Conservation (phyloP, 768 basidiomycete species). For the Mycena sanguinolenta region DNA sequence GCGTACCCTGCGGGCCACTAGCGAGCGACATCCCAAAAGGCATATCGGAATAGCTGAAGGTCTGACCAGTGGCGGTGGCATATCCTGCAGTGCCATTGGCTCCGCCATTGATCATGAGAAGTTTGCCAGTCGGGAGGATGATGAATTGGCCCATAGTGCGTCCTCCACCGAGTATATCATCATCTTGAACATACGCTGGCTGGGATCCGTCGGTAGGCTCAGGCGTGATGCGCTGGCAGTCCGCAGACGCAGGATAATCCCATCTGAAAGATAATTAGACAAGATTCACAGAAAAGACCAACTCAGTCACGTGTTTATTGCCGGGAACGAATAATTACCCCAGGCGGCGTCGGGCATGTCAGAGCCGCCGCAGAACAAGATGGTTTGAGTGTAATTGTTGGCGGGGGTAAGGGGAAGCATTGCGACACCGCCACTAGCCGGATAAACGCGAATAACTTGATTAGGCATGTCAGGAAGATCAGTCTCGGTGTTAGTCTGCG, state of each 20-base stretch:
- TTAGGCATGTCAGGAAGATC: slow-evolving; percentile 80
- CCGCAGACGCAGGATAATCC: slow-evolving; percentile 74
- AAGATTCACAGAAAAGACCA: slow-evolving; percentile 37
- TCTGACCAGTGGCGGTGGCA: slow-evolving; percentile 57
- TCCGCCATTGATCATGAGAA: slow-evolving; percentile 76
- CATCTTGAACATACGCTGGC: slow-evolving; percentile 76
- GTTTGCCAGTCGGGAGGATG: slow-evolving; percentile 79
- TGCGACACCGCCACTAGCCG: slow-evolving; percentile 72
- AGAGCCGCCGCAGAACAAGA: slow-evolving; percentile 84
- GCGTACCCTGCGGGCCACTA: slow-evolving; percentile 73
- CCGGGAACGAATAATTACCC: slow-evolving; percentile 73
- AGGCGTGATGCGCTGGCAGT: slow-evolving; percentile 89
- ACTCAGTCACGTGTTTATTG: too few species aligned
- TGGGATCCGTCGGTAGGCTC: slow-evolving; percentile 79
- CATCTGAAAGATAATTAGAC: slow-evolving; percentile 79
- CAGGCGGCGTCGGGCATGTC: slow-evolving; percentile 78
- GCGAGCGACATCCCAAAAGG: slow-evolving; percentile 74
- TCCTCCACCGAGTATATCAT: slow-evolving; percentile 78
- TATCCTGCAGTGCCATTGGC: slow-evolving; percentile 85
- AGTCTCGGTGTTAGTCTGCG: slow-evolving; percentile 67
- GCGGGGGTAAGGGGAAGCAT: slow-evolving; percentile 93
- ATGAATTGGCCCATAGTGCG: slow-evolving; percentile 96
- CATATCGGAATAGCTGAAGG: slow-evolving; percentile 50
- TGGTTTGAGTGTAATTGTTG: slow-evolving; percentile 88
- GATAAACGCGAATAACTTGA: slow-evolving; percentile 74